Base-by-base conservation (phyloP, 108 stramenopile genomes). In the Discostella stelligeroides region DNA sequence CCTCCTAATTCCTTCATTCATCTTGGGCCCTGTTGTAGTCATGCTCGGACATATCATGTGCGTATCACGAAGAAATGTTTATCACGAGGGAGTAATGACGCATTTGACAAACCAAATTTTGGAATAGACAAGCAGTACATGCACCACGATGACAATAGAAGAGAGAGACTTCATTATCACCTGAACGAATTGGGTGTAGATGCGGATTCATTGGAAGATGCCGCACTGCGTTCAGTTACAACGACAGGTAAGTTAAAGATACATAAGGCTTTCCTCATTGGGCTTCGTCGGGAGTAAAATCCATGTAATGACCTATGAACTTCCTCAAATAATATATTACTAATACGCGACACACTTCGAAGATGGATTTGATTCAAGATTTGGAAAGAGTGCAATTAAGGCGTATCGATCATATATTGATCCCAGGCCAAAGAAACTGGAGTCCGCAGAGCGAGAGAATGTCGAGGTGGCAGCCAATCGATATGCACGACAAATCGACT, bases 381-480 rank as follows among this genome's bases (percentile, higher is more conserved):
- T 81, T 76, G 92, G 92, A 17, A 88, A 85, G 64, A 73, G 84
- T 12, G 92, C 92, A 41, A 85, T 94, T 42, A 84, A 83, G 55
- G 72, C 88, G 17, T 94, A 91, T 84, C 78, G 90, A 55, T 67
- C 88, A 25, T 94, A 87, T 79, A 53, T 86, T 2, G 82, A 81
- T 67, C 87, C 87, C 14, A 82, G 78, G 50, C 71, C 74, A 20
- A 76, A 67, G 23, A 79, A 80, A 74, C 12, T 63, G 21, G 73
- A 81, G n/a, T 29, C 72, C 7, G 59, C 78, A 4, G 60, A 63
- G 68, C 53, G 78, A 38, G 82, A 83, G 46, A 54, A 75, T 71
- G 71, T 88, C 34, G 60, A 76, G 39, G 86, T 87, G 6, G 70
- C 81, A 13, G 88, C 92, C 1, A 55, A 62, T 63, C 72, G 88